A percentile compares a stretch with the other conserved stretches of the same genome.
Evolutionary conservation across 768 basidiomycete species (phyloP).

Genomic region (Lactarius vividus): DNA sequence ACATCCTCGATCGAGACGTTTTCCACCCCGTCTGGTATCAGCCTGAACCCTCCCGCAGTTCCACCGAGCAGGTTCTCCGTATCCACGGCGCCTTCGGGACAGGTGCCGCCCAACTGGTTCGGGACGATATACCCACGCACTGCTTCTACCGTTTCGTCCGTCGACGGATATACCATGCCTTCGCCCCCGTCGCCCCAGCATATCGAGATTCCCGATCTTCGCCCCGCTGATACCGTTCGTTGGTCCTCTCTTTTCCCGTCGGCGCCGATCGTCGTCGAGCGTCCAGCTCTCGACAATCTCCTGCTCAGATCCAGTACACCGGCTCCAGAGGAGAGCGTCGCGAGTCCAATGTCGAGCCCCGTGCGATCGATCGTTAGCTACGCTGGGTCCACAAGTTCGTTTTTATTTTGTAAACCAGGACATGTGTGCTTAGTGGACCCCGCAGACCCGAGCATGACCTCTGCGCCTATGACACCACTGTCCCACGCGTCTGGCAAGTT

Average conservation of each 20-base stretch:
- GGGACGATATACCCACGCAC: constrained; percentile 8
- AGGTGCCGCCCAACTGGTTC: background rate
- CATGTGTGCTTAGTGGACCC: background rate
- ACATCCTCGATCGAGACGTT: constrained; percentile 7
- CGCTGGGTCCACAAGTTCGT: constrained; percentile 6
- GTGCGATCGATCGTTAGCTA: constrained; percentile 16
- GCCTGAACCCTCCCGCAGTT: background rate
- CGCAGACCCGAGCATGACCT: constrained; percentile 1
- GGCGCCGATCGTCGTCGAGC: constrained; percentile 13
- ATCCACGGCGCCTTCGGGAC: background rate
- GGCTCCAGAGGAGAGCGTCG: constrained; percentile 1
- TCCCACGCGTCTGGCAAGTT: constrained; percentile 6
- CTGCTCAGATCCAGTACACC: background rate
- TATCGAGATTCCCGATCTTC: background rate
- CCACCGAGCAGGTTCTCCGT: background rate
- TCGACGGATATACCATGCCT: background rate
- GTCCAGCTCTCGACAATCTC: background rate
- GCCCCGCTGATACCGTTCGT: background rate
- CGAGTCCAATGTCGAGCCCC: constrained; percentile 13
- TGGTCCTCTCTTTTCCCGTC: constrained; percentile 22
- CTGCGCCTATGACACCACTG: constrained; percentile 15
- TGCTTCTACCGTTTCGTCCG: background rate
- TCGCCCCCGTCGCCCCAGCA: background rate
- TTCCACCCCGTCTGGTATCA: constrained; percentile 5
- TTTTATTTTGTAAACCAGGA: background rate